Evolutionary conservation across 495 filamentous ascomycete species (phyloP), one percentile per base, ranked within the genome.

Genomic region (Penicillium goetzii): DNA sequence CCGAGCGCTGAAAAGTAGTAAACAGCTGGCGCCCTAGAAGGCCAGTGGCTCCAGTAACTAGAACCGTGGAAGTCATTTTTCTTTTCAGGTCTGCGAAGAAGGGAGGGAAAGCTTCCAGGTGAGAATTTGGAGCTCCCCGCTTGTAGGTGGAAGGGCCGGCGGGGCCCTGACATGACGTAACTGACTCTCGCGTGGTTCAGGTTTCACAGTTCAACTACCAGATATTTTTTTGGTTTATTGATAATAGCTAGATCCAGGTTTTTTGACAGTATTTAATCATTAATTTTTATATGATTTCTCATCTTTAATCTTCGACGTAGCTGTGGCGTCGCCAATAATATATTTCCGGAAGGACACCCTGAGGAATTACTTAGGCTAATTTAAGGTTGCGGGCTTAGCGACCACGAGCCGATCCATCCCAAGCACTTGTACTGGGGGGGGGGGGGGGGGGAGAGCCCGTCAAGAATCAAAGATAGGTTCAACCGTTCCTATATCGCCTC

Each of bases 1-100:
- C 83, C 25, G 80, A 84, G 40, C 78, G 71, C 62, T 89, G 81
- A 74, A 97, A 97, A 19, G 83, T 87, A 59, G 86, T 89, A 63
- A 90, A 82, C 17, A 93, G 88, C 74, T 96, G 87, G 19, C 93
- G 86, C 34, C 93, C 93, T 9, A 97, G 83, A 2, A 95, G 81
- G 49, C 93, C 93, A 40, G 86, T 94, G 45, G 91, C 93, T 38
- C 93, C 93, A 28, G 93, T 97, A 52, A 97, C 79, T 23, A 97
- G 81, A 40, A 83, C 92, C 38, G 83, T 89, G 62, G 81, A 84
- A 57, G 80, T 73, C 86, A 89, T 87, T 21, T 38, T n/a, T n/a
- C n/a, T n/a, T 53, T 33, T 17, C 60, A 15, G 30, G 12, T 5
- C 50, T 33, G 25, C 26, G 49, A 25, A 38, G 49, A 36, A 25